Evolutionary conservation across 768 basidiomycete genomes (phyloP), one percentile per base, ranked within the genome.

Genomic region (Boletus sp.): DNA sequence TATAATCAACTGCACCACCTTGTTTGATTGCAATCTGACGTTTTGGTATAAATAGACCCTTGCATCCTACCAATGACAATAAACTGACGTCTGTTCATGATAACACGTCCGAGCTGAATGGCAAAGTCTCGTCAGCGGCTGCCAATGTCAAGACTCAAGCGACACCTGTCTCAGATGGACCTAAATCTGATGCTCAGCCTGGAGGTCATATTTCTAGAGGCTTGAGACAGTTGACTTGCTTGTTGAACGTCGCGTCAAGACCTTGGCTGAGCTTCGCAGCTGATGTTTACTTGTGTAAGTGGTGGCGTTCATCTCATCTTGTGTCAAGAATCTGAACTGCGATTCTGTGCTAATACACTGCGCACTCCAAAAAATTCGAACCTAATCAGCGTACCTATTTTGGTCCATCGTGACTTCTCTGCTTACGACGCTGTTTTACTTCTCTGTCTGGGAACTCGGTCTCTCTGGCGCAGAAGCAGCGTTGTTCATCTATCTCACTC

Each of bases 381-480:
- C 14, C 3, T 32, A 28, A 51, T 49, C 54, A 92, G 90, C 88
- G 5, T 92, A 86, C 66, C 75, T 89, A 17, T 91, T 87, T 71
- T 92, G 90, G 89, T 89, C 92, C 1, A 79, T 90, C 47, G 84
- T 90, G 68, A 94, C 93, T 1, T 80, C 84, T 4, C 82, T 94
- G 18, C 81, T 87, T 7, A 86, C 88, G 1, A 85, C 89, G 4
- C 77, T 95, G 4, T 95, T 95, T 76, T 95, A 94, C 73, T 95
- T 92, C 75, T 93, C 90, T 28, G 84, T 96, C 18, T 94, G 93
- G 93, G 82, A 92, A 67, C 84, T 94, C 17, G 91, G 89, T 29
- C 79, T 95, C 32, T 84, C 89, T 11, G 94, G 94, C 5, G 83
- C 87, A 36, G 94, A 96, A 67, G 77, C 91, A 15, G 82, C 92